Conservation (phyloP, 257 asterid species). For the Handroanthus guayacan region DNA sequence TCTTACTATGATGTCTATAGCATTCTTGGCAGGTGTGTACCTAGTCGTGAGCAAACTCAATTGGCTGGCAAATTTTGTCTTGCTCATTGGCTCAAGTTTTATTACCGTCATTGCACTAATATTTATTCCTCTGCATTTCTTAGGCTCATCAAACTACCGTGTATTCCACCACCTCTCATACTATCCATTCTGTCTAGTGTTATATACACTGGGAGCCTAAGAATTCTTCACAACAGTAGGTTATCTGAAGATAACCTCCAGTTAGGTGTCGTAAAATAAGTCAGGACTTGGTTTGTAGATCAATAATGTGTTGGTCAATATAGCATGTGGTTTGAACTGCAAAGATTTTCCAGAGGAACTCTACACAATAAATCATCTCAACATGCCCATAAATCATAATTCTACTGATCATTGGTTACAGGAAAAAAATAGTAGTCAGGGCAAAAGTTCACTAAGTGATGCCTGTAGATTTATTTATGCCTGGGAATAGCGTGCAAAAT, state of each 20-base stretch:
- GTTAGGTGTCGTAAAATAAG: constrained; percentile 9
- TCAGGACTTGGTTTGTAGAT: constrained; percentile 17
- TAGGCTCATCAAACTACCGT: constrained; percentile 40
- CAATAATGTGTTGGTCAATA: constrained; percentile 33
- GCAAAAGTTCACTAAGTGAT: not conserved
- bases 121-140: constrained; percentile 48
- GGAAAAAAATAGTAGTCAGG: constrained; percentile 1
- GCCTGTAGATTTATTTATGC: constrained; percentile 26
- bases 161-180: constrained; percentile 44
- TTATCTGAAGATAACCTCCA: constrained; percentile 33
- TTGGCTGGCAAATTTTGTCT: constrained; percentile 54
- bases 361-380: not conserved
- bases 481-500: constrained; percentile 3
- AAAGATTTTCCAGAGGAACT: constrained; percentile 11
- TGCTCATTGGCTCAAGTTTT: constrained; percentile 47
- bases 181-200: constrained; percentile 49
- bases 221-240: constrained; percentile 1
- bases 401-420: not conserved
- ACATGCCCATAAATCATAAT: not conserved
- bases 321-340: constrained; percentile 24
- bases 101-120: constrained; percentile 32
- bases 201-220: constrained; percentile 48
- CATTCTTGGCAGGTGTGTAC: constrained; percentile 56
- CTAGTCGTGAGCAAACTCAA: constrained; percentile 54
- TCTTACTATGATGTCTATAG: constrained; percentile 52